Evolutionary conservation across 129 eudicot genomes (phyloP).

Genomic region (Helichrysum umbraculigerum): DNA sequence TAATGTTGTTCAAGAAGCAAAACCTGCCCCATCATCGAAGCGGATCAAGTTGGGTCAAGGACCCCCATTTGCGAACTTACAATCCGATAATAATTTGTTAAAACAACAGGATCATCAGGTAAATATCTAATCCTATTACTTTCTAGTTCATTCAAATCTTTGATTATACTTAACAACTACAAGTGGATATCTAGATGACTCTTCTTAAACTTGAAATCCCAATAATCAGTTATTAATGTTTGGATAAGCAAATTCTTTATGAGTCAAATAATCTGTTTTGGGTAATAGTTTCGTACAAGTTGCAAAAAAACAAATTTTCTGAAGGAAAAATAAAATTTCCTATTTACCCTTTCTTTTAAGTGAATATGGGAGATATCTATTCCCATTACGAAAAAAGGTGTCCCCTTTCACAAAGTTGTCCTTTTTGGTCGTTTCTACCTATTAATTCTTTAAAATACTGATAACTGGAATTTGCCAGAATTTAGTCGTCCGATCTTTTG

Average conservation of each 20-base stretch:
- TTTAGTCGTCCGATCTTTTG: neutral
- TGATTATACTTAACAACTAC: conserved; percentile 1
- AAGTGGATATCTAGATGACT: neutral
- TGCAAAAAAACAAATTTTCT: conserved; percentile 10
- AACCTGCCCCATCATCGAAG: conserved; percentile 73
- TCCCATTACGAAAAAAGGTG: neutral
- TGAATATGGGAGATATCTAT: neutral
- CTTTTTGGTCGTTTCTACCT: neutral
- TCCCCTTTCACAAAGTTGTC: neutral
- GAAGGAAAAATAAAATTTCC: neutral
- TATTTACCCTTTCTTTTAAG: neutral
- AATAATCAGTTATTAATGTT: neutral
- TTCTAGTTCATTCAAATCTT: conserved; percentile 3
- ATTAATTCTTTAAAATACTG: neutral
- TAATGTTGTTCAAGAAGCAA: conserved; percentile 63
- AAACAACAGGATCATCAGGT: conserved; percentile 55
- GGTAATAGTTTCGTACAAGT: conserved; percentile 2
- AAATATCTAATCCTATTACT: conserved; percentile 5
- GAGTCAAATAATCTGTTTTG: conserved; percentile 12
- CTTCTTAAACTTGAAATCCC: neutral
- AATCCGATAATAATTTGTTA: conserved; percentile 29
- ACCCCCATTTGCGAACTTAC: conserved; percentile 38
- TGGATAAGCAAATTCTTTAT: neutral
- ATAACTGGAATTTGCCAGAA: neutral
- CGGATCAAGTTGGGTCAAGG: conserved; percentile 77